phyloP scores from a whole-genome alignment of 2,329 filamentous ascomycete species.

The Aspergillus fumigatus region DNA sequence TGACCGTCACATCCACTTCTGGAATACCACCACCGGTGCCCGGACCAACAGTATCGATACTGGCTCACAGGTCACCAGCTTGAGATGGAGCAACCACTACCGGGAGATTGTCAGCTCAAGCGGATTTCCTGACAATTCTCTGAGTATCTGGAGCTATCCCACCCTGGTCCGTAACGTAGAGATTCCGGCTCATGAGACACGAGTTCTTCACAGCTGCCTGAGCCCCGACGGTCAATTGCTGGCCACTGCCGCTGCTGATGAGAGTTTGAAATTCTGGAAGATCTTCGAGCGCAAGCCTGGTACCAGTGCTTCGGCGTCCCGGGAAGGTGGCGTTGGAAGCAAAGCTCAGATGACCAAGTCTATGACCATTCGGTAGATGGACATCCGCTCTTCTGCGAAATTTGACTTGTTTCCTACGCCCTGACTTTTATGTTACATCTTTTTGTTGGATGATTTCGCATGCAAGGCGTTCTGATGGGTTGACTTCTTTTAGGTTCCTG shows the following conservation, averaged over 20 bases:
- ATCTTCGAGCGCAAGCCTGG: conserved; percentile 98
- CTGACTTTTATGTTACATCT: conserved; percentile 1
- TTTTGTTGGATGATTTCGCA: not conserved
- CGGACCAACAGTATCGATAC: conserved; percentile 99
- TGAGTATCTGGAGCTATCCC: conserved; percentile 99
- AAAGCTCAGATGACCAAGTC: conserved; percentile 89
- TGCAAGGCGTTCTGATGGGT: not conserved
- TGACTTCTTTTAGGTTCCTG: not conserved
- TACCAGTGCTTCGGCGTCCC: conserved; percentile 57
- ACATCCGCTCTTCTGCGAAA: conserved; percentile 2
- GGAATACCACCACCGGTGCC: conserved; percentile 97
- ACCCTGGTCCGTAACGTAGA: conserved; percentile 95
- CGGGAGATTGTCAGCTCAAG: conserved; percentile 97
- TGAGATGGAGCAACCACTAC: conserved; percentile 95
- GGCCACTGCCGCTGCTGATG: conserved; percentile 90
- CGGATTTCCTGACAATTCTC: conserved; percentile 97
- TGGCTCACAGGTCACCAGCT: conserved; percentile 91
- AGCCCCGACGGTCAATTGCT: conserved; percentile 98
- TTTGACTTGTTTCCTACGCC: conserved; percentile 1
- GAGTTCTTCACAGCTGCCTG: conserved; percentile 92
- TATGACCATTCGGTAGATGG: conserved; percentile 78
- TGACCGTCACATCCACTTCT: conserved; percentile 98
- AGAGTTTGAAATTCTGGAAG: conserved; percentile 99
- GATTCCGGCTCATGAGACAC: conserved; percentile 94
- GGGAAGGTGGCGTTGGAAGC: conserved; percentile 63